Conservation (phyloP, 495 filamentous ascomycete genomes). For the Choiromyces venosus region DNA sequence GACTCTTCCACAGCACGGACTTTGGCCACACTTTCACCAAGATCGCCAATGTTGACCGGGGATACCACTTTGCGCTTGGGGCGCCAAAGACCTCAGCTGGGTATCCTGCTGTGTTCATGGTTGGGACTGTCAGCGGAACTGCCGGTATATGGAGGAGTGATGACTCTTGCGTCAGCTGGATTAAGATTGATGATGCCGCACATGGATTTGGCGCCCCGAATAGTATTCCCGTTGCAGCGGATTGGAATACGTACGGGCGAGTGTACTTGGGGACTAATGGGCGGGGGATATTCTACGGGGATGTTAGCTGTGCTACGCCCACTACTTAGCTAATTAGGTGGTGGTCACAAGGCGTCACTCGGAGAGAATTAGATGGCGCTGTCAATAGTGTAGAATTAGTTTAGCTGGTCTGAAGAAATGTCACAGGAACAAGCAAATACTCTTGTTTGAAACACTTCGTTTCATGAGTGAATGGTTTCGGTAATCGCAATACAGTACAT, state of each 20-base stretch:
- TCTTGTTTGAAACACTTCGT: not conserved
- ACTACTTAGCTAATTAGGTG: not conserved
- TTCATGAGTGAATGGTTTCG: not conserved
- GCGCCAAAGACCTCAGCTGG: constrained; percentile 41
- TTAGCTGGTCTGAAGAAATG: not conserved
- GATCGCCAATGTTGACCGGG: constrained; percentile 43
- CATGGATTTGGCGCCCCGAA: constrained; percentile 53
- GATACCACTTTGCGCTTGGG: constrained; percentile 48
- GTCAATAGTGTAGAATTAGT: not conserved
- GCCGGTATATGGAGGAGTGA: constrained; percentile 50
- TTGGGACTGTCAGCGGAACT: constrained; percentile 48
- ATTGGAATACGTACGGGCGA: constrained; percentile 48
- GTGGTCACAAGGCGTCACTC: not conserved
- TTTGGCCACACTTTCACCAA: constrained; percentile 49
- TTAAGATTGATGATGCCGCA: constrained; percentile 50
- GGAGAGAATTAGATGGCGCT: not conserved
- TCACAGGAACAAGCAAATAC: not conserved
- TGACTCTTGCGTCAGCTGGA: constrained; percentile 50
- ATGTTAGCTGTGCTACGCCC: constrained; percentile 15
- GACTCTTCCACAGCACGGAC: constrained; percentile 52
- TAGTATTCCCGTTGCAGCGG: constrained; percentile 48
- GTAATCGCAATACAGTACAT: not conserved
- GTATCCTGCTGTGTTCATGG: constrained; percentile 49
- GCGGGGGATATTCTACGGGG: constrained; percentile 52
- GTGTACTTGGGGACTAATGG: constrained; percentile 59